phyloP scores from a whole-genome alignment of 2,329 filamentous ascomycete genomes.

The Monosporascus sp. region DNA sequence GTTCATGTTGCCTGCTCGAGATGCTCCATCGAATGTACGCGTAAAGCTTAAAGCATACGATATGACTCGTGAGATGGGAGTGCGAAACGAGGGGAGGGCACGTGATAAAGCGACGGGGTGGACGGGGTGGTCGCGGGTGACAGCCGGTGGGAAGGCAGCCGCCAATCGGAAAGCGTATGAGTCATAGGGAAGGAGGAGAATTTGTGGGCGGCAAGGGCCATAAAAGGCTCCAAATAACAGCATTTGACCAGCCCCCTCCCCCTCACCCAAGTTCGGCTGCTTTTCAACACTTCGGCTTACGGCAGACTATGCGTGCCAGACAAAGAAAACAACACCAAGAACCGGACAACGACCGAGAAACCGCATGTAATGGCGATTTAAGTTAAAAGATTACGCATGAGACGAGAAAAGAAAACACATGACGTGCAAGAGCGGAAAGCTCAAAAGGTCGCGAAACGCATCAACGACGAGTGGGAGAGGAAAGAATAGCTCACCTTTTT shows the following conservation, averaged over 20 bases:
- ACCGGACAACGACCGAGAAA: background rate
- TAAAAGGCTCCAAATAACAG: slow-evolving; percentile 56
- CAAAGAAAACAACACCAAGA: slow-evolving; percentile 4
- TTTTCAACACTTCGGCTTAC: slow-evolving; percentile 32
- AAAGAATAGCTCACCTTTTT: slow-evolving; percentile 63
- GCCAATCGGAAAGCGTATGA: slow-evolving; percentile 17
- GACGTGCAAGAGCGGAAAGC: background rate
- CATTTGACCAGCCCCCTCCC: slow-evolving; percentile 31
- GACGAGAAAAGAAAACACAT: background rate
- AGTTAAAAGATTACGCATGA: background rate
- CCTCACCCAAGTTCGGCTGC: slow-evolving; percentile 33
- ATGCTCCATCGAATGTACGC: too few relatives aligned
- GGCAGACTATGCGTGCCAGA: slow-evolving; percentile 13
- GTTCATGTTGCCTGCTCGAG: too few relatives aligned
- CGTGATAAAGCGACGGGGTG: slow-evolving; percentile 11
- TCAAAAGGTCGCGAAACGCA: background rate
- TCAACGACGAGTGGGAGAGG: background rate
- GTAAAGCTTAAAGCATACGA: too few relatives aligned
- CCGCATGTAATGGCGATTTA: too few relatives aligned
- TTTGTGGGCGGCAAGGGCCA: slow-evolving; percentile 27
- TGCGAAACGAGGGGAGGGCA: slow-evolving; percentile 14
- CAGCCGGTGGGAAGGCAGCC: background rate
- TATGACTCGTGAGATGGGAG: slow-evolving; percentile 14
- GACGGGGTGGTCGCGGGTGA: background rate
- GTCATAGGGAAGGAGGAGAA: slow-evolving; percentile 6